These are phyloP conservation scores for Datisca glomerata DNA, from an alignment of 306 rosid species.

Conservation along the genomic window DNA sequence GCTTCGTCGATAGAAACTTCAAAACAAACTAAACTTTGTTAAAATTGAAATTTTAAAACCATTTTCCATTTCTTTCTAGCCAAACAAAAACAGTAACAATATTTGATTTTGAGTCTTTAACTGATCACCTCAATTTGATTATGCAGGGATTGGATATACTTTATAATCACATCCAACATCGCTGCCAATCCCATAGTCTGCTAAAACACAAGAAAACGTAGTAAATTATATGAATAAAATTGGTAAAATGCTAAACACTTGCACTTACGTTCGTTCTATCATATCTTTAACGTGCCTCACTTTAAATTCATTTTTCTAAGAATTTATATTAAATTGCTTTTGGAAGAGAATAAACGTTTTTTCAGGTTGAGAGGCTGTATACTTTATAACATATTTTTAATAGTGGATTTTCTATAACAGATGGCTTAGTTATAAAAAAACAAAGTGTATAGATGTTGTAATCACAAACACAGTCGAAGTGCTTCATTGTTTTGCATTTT, in stretches of 20 bases:
- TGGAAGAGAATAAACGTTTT: too few relatives aligned
- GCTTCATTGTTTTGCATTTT: too few relatives aligned
- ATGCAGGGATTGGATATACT: conserved; percentile 53
- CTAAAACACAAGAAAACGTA: not conserved
- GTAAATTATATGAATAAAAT: not conserved
- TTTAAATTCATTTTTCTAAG: too few relatives aligned
- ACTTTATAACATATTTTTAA: too few relatives aligned
- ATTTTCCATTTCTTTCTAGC: too few relatives aligned
- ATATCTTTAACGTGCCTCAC: too few relatives aligned
- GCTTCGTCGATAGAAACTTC: conserved; percentile 58
- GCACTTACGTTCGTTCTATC: not conserved
- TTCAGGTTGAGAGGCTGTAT: too few relatives aligned
- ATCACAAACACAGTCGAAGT: too few relatives aligned
- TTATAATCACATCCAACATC: conserved; percentile 59
- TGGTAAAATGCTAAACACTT: not conserved
- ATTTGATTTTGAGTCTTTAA: not conserved
- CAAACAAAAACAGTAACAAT: not conserved
- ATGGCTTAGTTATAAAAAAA: too few relatives aligned
- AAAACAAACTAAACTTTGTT: not conserved
- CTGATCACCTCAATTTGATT: conserved; percentile 45
- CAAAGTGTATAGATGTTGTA: too few relatives aligned
- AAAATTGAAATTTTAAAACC: not conserved
- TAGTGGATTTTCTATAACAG: too few relatives aligned
- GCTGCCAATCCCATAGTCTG: conserved; percentile 74
- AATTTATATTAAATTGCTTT: too few relatives aligned